Conservation (phyloP, 352 stramenopile genomes). For the Phytophthora sansomeana region DNA sequence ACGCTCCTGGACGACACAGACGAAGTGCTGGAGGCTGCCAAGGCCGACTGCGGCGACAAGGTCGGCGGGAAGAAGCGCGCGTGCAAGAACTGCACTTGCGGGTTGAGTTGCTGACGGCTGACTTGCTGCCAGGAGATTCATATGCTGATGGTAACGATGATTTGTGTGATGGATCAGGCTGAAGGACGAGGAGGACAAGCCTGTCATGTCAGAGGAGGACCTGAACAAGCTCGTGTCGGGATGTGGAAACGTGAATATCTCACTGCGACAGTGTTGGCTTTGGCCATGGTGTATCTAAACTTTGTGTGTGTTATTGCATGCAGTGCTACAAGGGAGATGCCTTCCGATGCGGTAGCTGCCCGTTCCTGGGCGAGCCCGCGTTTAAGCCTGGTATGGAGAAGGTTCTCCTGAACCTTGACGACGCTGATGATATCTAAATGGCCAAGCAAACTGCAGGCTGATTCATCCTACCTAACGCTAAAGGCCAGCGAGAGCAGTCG, state of each 20-base stretch:
- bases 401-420: conserved; percentile 83
- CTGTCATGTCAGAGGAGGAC: conserved; percentile 77
- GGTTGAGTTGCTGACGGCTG: conserved; percentile 49
- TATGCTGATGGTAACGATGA: conserved; percentile 4
- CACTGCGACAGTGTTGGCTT: neutral
- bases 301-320: conserved; percentile 39
- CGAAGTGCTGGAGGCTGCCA: conserved; percentile 76
- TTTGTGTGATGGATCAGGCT: conserved; percentile 40
- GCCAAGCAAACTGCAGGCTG: conserved; percentile 1
- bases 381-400: conserved; percentile 95
- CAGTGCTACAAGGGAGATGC: conserved; percentile 97
- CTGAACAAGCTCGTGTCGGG: conserved; percentile 81
- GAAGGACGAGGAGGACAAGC: conserved; percentile 79
- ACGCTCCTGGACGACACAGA: conserved; percentile 86
- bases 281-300: neutral
- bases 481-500: conserved; percentile 10
- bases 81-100: conserved; percentile 98
- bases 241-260: conserved; percentile 78
- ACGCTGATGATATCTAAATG: conserved; percentile 82
- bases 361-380: conserved; percentile 96
- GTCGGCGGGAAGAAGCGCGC: conserved; percentile 91
- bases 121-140: neutral
- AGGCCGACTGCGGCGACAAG: conserved; percentile 78
- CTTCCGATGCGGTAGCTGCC: conserved; percentile 97
- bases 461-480: conserved; percentile 4